A percentile compares a stretch with the other conserved stretches of the same genome.
These are phyloP conservation scores for Fraxinus cuspidata DNA, from an alignment of 257 asterid species.

Conservation along the genomic window DNA sequence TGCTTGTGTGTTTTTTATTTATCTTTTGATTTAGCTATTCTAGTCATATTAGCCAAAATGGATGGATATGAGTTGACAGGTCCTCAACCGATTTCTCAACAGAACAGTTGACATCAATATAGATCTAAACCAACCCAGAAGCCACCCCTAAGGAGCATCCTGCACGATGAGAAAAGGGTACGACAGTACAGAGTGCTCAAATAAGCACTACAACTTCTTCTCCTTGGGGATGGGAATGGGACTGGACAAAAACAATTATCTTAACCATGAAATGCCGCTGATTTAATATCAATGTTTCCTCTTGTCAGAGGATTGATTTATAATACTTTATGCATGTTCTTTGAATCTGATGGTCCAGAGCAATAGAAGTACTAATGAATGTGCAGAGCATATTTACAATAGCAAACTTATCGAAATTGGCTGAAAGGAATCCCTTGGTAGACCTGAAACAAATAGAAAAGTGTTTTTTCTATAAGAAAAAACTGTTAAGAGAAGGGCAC, in stretches of 20 bases:
- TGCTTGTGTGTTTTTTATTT: background rate
- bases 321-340: background rate
- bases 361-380: background rate
- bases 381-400: background rate
- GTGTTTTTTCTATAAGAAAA: background rate
- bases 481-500: background rate
- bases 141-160: background rate
- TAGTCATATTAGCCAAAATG: background rate
- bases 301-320: background rate
- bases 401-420: background rate
- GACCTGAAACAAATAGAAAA: background rate
- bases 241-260: background rate
- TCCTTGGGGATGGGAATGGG: background rate
- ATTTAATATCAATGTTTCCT: background rate
- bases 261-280: background rate
- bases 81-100: background rate
- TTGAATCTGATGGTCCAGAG: background rate
- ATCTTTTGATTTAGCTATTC: background rate
- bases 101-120: background rate
- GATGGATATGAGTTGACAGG: background rate
- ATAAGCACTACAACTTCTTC: background rate
- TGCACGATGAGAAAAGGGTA: background rate
- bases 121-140: background rate
- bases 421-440: background rate
- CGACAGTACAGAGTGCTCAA: background rate